Conservation (phyloP, 2,329 filamentous ascomycete genomes). For the Sarocladiaceae sp. region DNA sequence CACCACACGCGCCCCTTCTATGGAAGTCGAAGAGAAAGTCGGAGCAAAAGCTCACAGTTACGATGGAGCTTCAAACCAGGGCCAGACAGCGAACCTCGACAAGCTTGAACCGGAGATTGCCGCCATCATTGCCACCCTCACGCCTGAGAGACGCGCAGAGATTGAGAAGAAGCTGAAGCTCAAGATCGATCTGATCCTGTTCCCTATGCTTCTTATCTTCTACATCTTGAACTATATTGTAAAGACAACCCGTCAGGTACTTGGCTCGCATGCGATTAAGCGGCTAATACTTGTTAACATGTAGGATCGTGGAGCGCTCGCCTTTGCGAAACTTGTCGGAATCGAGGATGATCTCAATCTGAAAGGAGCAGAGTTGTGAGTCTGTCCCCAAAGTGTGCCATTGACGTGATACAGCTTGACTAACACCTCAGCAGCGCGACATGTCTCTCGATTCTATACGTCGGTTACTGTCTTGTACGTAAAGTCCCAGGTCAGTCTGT, state of each 20-base stretch:
- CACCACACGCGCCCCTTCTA: background rate
- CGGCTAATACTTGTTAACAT: constrained; percentile 14
- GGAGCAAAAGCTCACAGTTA: background rate
- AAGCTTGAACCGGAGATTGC: background rate
- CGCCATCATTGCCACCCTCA: background rate
- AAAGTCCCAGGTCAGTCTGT: no score
- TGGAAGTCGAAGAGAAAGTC: background rate
- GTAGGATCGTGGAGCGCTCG: background rate
- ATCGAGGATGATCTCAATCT: constrained; percentile 20
- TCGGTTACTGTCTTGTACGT: background rate
- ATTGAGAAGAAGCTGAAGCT: constrained; percentile 16
- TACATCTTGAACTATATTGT: constrained; percentile 20
- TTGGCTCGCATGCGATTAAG: background rate
- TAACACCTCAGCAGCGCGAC: background rate
- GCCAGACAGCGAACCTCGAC: background rate
- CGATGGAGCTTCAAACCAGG: background rate
- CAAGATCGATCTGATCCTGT: constrained; percentile 19
- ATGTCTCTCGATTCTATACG: background rate
- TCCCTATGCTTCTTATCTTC: constrained; percentile 18
- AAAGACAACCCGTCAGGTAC: no score
- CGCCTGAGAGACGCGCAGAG: background rate
- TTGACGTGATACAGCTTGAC: background rate
- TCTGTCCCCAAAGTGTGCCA: background rate
- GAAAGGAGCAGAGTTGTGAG: constrained; percentile 15
- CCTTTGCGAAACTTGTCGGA: constrained; percentile 14